These are phyloP conservation scores for Chrysopogon serrulatus DNA, from an alignment of 176 grass and related monocot genomes.

Conservation along the genomic window DNA sequence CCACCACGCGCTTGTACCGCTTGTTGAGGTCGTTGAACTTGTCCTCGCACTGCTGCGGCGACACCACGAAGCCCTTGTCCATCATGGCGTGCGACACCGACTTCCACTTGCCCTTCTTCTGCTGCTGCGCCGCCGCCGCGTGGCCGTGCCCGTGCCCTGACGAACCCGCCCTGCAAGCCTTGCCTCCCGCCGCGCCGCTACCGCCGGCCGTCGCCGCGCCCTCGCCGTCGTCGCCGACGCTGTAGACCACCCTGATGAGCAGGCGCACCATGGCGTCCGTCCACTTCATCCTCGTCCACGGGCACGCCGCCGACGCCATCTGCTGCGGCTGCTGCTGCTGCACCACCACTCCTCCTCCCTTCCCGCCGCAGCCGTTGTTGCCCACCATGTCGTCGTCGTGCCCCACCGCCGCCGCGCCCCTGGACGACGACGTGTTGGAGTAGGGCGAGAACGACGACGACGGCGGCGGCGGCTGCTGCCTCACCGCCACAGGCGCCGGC, in stretches of 20 bases:
- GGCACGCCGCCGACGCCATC: slow-evolving; percentile 21
- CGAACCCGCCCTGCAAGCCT: slow-evolving; percentile 1
- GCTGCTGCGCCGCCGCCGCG: slow-evolving; percentile 29
- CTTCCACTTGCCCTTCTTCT: slow-evolving; percentile 99
- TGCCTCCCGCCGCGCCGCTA: background rate
- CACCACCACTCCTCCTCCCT: background rate
- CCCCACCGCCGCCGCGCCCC: slow-evolving; percentile 1
- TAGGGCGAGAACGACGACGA: slow-evolving; percentile 19
- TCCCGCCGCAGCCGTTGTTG: slow-evolving; percentile 10
- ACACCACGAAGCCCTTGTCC: slow-evolving; percentile 70
- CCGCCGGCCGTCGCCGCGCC: background rate
- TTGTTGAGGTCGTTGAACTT: slow-evolving; percentile 99
- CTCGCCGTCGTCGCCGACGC: slow-evolving; percentile 65
- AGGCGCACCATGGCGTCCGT: slow-evolving; percentile 84
- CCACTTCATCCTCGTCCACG: slow-evolving; percentile 98
- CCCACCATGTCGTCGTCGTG: slow-evolving; percentile 41
- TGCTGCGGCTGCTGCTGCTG: slow-evolving; percentile 20
- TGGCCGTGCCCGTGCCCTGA: slow-evolving; percentile 8
- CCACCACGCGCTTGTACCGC: slow-evolving; percentile 83
- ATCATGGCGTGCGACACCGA: slow-evolving; percentile 77
- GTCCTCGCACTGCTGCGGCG: slow-evolving; percentile 98
- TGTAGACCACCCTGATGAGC: slow-evolving; percentile 76
- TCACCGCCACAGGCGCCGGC: background rate
- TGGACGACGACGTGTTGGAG: slow-evolving; percentile 15
- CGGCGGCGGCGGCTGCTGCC: slow-evolving; percentile 1